Conservation (phyloP, 2,329 filamentous ascomycete species). For the Tolypocladium ovalisporum region DNA sequence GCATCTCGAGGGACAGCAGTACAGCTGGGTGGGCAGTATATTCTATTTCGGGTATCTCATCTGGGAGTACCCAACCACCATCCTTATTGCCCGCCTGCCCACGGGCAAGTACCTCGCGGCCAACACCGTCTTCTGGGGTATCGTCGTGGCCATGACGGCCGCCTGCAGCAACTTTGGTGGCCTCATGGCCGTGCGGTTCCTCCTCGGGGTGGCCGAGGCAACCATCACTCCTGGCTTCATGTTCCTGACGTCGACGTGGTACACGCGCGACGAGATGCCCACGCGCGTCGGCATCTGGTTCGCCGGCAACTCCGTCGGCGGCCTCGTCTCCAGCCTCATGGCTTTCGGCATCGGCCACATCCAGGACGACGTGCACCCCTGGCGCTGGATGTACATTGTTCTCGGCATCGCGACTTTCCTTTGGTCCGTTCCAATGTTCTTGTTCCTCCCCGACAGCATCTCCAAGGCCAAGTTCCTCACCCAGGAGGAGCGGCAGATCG, state of each 20-base stretch:
- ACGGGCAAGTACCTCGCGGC: slow-evolving; percentile 32
- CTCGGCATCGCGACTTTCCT: slow-evolving; percentile 39
- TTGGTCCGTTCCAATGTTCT: slow-evolving; percentile 36
- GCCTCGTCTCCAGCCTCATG: slow-evolving; percentile 35
- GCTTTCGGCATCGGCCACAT: slow-evolving; percentile 48
- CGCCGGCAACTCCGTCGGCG: slow-evolving; percentile 36
- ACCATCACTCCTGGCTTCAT: slow-evolving; percentile 42
- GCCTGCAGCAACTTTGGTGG: slow-evolving; percentile 34
- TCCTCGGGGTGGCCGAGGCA: slow-evolving; percentile 43
- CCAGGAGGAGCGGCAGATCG: slow-evolving; percentile 37
- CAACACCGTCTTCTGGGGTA: slow-evolving; percentile 37
- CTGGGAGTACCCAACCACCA: slow-evolving; percentile 36
- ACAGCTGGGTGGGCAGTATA: slow-evolving; percentile 48
- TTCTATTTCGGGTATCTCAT: slow-evolving; percentile 35
- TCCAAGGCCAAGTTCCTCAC: slow-evolving; percentile 47
- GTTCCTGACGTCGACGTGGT: slow-evolving; percentile 42
- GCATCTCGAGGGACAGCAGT: slow-evolving; percentile 33
- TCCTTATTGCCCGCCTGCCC: slow-evolving; percentile 34
- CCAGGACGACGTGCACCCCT: slow-evolving; percentile 31
- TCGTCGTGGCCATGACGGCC: slow-evolving; percentile 29
- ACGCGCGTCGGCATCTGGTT: slow-evolving; percentile 46
- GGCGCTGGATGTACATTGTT: slow-evolving; percentile 49
- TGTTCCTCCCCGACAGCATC: slow-evolving; percentile 41
- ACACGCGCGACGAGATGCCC: slow-evolving; percentile 33
- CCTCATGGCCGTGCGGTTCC: slow-evolving; percentile 37